Evolutionary conservation across 225 moss, liverwort and hornwort species (phyloP).

Genomic region (Pseudisothecium myosuroides): DNA sequence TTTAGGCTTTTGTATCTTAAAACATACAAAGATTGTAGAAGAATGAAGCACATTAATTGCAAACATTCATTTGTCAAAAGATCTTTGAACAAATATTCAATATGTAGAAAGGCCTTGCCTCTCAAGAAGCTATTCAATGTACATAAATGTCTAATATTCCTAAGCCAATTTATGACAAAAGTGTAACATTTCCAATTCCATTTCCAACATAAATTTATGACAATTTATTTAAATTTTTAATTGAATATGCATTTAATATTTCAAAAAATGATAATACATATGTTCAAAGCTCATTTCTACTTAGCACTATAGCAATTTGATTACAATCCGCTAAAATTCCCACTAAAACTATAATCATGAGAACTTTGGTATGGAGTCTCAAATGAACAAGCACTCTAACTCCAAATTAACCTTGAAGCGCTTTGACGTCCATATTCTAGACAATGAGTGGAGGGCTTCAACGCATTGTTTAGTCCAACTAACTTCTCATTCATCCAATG

Average conservation of each 20-base stretch:
- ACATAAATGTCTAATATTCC: neutral
- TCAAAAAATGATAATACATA: too few species aligned
- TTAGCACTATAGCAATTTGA: accelerated
- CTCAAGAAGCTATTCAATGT: neutral
- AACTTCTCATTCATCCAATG: too few species aligned
- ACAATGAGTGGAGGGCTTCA: too few species aligned
- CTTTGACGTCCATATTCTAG: too few species aligned
- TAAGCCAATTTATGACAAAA: neutral
- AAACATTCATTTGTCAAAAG: neutral
- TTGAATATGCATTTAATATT: neutral
- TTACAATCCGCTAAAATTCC: neutral
- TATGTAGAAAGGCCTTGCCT: too few species aligned
- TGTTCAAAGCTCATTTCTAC: neutral
- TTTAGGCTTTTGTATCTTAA: neutral
- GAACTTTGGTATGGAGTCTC: neutral
- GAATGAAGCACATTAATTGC: neutral
- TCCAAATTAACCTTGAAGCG: neutral
- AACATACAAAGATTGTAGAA: neutral
- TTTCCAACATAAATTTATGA: too few species aligned
- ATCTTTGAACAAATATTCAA: neutral
- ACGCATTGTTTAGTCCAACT: too few species aligned
- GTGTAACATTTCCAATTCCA: neutral
- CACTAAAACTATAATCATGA: neutral
- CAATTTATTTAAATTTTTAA: too few species aligned
- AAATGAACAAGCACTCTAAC: neutral